phyloP scores from a whole-genome alignment of 139 green algal genomes.

The Bryopsis sp. region DNA sequence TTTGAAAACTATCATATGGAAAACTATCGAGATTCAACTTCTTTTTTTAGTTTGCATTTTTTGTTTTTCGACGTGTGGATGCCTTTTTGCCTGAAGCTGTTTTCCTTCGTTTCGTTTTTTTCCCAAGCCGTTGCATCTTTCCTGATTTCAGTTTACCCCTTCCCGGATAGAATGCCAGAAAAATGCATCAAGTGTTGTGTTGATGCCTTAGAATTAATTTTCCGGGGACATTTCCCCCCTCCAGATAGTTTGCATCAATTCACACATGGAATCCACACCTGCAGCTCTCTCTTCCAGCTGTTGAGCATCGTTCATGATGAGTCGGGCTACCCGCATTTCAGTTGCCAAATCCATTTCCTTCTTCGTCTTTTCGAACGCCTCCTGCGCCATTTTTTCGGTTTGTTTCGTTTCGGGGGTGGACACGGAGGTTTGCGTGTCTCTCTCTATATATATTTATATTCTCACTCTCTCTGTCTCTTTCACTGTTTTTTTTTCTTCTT shows the following conservation, averaged over 20 bases:
- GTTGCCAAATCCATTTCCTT: conserved; percentile 11
- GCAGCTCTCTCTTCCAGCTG: conserved; percentile 25
- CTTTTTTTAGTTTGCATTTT: too few species aligned
- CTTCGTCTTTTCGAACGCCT: background rate
- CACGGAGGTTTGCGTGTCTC: too few species aligned
- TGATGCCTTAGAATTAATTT: background rate
- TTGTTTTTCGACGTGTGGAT: too few species aligned
- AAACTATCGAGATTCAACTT: too few species aligned
- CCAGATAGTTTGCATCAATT: background rate
- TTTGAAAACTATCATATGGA: too few species aligned
- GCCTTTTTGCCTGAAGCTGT: too few species aligned
- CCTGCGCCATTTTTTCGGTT: conserved; percentile 11
- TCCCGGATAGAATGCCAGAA: background rate
- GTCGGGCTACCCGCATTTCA: conserved; percentile 10
- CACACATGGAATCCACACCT: background rate
- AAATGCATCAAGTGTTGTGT: background rate
- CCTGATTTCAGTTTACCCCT: background rate
- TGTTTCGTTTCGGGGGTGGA: background rate
- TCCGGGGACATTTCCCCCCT: too few species aligned
- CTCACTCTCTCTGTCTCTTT: too few species aligned
- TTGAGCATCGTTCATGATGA: conserved; percentile 21
- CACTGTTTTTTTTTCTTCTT: too few species aligned
- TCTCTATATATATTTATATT: too few species aligned
- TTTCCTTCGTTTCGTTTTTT: background rate
- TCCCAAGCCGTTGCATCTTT: background rate